Percentiles rank a stretch among this genome's conserved stretches.
Evolutionary conservation across 1,284 basidiomycete genomes (phyloP).

Genomic region (Ustilago cynodontis): DNA sequence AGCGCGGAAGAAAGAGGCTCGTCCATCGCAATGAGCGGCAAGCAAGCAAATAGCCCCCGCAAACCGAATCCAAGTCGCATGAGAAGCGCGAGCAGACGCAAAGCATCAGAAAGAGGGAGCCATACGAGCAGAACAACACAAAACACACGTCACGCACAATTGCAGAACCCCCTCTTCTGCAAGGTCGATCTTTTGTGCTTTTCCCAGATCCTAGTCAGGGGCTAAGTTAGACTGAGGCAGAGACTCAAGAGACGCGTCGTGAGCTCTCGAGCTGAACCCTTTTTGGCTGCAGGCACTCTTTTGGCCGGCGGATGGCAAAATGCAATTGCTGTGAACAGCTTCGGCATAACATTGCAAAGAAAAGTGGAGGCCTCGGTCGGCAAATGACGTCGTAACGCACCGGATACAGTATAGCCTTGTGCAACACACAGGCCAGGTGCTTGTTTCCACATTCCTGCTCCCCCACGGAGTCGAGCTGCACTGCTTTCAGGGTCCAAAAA

Average conservation of each 20-base stretch:
- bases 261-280: constrained; percentile 1
- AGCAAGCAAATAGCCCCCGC: not conserved
- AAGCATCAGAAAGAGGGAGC: no score
- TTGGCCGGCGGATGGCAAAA: not conserved
- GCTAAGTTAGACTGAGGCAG: not conserved
- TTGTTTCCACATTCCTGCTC: not conserved
- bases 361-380: constrained; percentile 1
- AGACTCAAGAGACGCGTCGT: no score
- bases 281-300: constrained; percentile 1
- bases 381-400: constrained; percentile 19
- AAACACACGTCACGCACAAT: not conserved
- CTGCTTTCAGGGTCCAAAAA: constrained; percentile 4
- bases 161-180: constrained; percentile 10
- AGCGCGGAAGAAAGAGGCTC: not conserved
- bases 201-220: constrained; percentile 4
- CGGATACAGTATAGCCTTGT: not conserved
- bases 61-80: not conserved
- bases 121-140: not conserved
- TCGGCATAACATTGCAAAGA: not conserved
- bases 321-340: not conserved
- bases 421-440: not conserved
- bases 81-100: not conserved
- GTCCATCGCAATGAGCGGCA: not conserved
- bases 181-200: constrained; percentile 22
- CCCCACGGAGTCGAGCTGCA: not conserved